A percentile compares a stretch with the other conserved stretches of the same genome.
These are phyloP conservation scores for Ambrosia trifida DNA, from an alignment of 129 eudicot genomes.

Conservation along the genomic window DNA sequence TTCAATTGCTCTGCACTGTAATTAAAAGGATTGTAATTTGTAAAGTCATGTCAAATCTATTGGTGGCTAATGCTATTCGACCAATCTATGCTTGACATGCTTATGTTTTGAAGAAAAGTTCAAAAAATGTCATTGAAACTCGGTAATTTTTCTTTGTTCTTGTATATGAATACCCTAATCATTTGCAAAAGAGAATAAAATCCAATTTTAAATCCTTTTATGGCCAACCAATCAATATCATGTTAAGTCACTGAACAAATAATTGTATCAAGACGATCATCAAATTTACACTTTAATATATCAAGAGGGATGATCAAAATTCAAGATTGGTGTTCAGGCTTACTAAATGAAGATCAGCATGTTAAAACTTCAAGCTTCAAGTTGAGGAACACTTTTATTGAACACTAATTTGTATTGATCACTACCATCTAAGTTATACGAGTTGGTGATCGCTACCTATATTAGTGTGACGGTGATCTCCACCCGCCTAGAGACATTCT, in stretches of 20 bases:
- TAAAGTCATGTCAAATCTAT: slow-evolving; percentile 17
- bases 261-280: too few species aligned
- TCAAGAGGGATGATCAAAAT: too few species aligned
- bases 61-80: background rate
- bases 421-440: background rate
- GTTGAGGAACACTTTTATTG: background rate
- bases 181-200: too few species aligned
- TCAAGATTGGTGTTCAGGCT: background rate
- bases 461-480: background rate
- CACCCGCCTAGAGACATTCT: background rate
- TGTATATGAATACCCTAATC: too few species aligned
- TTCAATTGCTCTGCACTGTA: slow-evolving; percentile 89
- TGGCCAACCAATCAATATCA: too few species aligned
- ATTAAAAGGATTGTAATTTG: slow-evolving; percentile 5
- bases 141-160: background rate
- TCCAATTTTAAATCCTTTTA: too few species aligned
- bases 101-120: background rate
- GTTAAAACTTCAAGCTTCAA: background rate
- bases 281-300: too few species aligned
- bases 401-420: background rate
- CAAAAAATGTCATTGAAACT: background rate
- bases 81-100: background rate
- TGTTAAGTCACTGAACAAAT: too few species aligned
- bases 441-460: background rate
- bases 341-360: background rate